These are phyloP conservation scores for Camelina laxa DNA, from an alignment of 345 rosid genomes.

Conservation along the genomic window DNA sequence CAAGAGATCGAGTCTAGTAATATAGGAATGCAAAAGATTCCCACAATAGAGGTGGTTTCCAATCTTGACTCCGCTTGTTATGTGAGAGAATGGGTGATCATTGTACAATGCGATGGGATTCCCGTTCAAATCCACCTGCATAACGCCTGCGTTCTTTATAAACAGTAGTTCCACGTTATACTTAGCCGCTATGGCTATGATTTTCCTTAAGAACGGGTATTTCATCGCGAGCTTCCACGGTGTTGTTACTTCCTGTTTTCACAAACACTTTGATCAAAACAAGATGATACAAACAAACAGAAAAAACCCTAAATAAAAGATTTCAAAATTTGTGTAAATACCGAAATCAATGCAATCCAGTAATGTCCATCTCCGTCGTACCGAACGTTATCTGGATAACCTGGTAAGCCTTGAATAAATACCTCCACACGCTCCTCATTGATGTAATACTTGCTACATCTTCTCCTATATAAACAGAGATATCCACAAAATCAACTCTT, in stretches of 20 bases:
- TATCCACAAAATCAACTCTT: not conserved
- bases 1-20: slow-evolving; percentile 53
- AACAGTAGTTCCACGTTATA: not conserved
- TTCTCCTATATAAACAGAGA: slow-evolving; percentile 27
- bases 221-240: slow-evolving; percentile 28
- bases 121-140: slow-evolving; percentile 65
- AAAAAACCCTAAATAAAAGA: not conserved
- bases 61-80: slow-evolving; percentile 55
- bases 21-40: slow-evolving; percentile 43
- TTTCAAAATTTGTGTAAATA: slow-evolving; percentile 26
- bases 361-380: slow-evolving; percentile 65
- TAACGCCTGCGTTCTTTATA: slow-evolving; percentile 50
- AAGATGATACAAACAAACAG: not conserved
- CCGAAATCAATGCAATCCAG: slow-evolving; percentile 65
- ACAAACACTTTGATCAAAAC: not conserved
- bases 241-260: slow-evolving; percentile 37
- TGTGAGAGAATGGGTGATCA: slow-evolving; percentile 45
- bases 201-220: slow-evolving; percentile 58
- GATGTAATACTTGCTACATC: slow-evolving; percentile 65
- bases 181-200: slow-evolving; percentile 39
- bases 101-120: slow-evolving; percentile 57
- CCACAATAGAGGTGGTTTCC: slow-evolving; percentile 64
- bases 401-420: slow-evolving; percentile 59
- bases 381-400: slow-evolving; percentile 73
- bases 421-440: slow-evolving; percentile 49